Evolutionary conservation across 1,139 yeast genomes (phyloP).

Genomic region (Spathaspora sp.): DNA sequence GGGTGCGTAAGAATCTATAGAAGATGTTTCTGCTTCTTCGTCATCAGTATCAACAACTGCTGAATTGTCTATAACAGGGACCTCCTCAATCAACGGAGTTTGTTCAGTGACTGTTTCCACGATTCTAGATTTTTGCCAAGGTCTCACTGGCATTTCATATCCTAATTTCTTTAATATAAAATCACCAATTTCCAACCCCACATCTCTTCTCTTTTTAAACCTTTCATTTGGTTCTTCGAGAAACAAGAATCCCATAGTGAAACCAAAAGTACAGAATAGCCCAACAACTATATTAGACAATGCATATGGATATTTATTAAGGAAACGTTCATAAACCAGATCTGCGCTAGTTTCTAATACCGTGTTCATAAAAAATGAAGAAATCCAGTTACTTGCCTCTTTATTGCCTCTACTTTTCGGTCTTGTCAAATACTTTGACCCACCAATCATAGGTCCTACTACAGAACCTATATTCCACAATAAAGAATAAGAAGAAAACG

Average conservation of each 20-base stretch:
- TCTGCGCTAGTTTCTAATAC: slow-evolving; percentile 3
- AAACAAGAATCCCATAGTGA: slow-evolving; percentile 42
- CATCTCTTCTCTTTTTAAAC: slow-evolving; percentile 41
- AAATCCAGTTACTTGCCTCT: slow-evolving; percentile 7
- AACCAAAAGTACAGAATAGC: slow-evolving; percentile 35
- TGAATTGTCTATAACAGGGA: slow-evolving; percentile 8
- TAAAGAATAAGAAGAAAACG: slow-evolving; percentile 59
- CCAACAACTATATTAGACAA: slow-evolving; percentile 59
- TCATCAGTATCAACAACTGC: slow-evolving; percentile 3
- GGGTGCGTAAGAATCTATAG: slow-evolving; percentile 23
- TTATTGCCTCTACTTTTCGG: slow-evolving; percentile 17
- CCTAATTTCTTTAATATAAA: slow-evolving; percentile 34
- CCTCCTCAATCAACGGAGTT: slow-evolving; percentile 32
- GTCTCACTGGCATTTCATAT: slow-evolving; percentile 27
- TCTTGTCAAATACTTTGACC: slow-evolving; percentile 37
- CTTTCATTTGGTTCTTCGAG: slow-evolving; percentile 26
- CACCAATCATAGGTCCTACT: slow-evolving; percentile 50
- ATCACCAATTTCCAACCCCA: slow-evolving; percentile 58
- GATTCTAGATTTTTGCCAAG: slow-evolving; percentile 27
- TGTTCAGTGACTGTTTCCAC: slow-evolving; percentile 44
- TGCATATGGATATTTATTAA: slow-evolving; percentile 49
- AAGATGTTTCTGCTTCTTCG: slow-evolving; percentile 11
- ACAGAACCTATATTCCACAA: slow-evolving; percentile 59
- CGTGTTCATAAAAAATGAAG: slow-evolving; percentile 4
- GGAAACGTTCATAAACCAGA: slow-evolving; percentile 10